Evolutionary conservation across 2,329 filamentous ascomycete genomes (phyloP).

Genomic region (Nothomitra cinnamomea): DNA sequence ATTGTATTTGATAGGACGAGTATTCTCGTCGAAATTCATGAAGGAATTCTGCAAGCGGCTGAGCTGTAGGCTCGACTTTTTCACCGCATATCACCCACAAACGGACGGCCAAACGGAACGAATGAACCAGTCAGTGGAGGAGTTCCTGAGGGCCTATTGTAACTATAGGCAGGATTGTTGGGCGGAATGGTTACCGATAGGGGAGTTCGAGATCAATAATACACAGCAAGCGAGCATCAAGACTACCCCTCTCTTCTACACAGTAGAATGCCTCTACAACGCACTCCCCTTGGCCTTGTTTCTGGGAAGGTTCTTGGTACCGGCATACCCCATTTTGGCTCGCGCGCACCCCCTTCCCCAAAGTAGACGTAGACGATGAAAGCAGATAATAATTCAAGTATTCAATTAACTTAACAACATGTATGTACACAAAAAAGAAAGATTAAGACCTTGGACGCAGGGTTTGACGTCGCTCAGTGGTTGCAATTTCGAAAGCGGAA

Average conservation of each 20-base stretch:
- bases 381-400: neutral
- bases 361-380: too few relatives aligned
- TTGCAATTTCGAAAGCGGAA: neutral
- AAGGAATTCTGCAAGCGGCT: too few relatives aligned
- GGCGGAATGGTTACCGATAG: conserved; percentile 7
- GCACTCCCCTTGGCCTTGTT: too few relatives aligned
- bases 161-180: conserved; percentile 11
- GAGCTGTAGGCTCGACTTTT: too few relatives aligned
- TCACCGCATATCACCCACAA: conserved; percentile 6
- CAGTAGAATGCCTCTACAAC: too few relatives aligned
- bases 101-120: conserved; percentile 11
- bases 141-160: conserved; percentile 9
- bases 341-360: neutral
- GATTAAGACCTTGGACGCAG: neutral
- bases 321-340: neutral
- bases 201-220: conserved; percentile 11
- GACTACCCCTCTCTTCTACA: conserved; percentile 9
- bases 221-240: conserved; percentile 6
- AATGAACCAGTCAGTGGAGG: conserved; percentile 7
- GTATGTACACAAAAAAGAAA: neutral
- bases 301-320: neutral
- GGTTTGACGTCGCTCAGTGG: neutral
- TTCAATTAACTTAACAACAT: too few relatives aligned
- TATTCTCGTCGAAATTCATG: too few relatives aligned
- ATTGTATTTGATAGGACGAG: too few relatives aligned